These are phyloP conservation scores for Phytopythium aichiense DNA, from an alignment of 352 stramenopile species.

Conservation along the genomic window DNA sequence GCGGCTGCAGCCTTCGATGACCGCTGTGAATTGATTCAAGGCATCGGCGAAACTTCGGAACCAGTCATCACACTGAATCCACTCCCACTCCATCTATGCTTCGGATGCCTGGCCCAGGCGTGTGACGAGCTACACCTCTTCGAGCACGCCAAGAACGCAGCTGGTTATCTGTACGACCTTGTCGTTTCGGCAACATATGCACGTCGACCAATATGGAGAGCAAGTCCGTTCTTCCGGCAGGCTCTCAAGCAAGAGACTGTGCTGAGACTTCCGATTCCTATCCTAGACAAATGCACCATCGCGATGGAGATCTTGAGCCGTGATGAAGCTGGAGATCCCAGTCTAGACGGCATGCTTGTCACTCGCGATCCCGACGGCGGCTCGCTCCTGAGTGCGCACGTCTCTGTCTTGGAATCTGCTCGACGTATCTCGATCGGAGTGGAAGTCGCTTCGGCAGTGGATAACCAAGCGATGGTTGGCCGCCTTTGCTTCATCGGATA, in stretches of 20 bases:
- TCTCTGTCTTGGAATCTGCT: slow-evolving; percentile 37
- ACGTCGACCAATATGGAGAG: slow-evolving; percentile 35
- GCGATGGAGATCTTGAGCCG: slow-evolving; percentile 53
- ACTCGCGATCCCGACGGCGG: slow-evolving; percentile 23
- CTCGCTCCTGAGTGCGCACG: slow-evolving; percentile 28
- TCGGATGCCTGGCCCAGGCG: slow-evolving; percentile 61
- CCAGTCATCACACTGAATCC: slow-evolving; percentile 67
- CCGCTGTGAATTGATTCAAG: slow-evolving; percentile 53
- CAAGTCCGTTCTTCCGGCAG: slow-evolving; percentile 62
- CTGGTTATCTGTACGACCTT: slow-evolving; percentile 39
- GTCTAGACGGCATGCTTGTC: slow-evolving; percentile 37
- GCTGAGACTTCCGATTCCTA: slow-evolving; percentile 41
- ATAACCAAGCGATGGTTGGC: slow-evolving; percentile 45
- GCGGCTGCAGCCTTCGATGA: slow-evolving; percentile 73
- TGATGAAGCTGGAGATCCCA: slow-evolving; percentile 35
- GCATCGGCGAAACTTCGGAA: slow-evolving; percentile 58
- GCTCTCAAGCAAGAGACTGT: slow-evolving; percentile 40
- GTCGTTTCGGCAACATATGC: slow-evolving; percentile 32
- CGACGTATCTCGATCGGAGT: slow-evolving; percentile 51
- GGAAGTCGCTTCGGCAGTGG: slow-evolving; percentile 51
- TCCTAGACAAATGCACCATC: slow-evolving; percentile 47
- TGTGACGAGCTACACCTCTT: slow-evolving; percentile 33
- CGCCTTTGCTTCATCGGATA: slow-evolving; percentile 68
- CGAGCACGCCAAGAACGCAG: slow-evolving; percentile 29
- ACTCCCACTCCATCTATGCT: slow-evolving; percentile 55